Evolutionary conservation across 257 asterid genomes (phyloP), one percentile per base, ranked within the genome.

Genomic region (Salvia rosmarinus): DNA sequence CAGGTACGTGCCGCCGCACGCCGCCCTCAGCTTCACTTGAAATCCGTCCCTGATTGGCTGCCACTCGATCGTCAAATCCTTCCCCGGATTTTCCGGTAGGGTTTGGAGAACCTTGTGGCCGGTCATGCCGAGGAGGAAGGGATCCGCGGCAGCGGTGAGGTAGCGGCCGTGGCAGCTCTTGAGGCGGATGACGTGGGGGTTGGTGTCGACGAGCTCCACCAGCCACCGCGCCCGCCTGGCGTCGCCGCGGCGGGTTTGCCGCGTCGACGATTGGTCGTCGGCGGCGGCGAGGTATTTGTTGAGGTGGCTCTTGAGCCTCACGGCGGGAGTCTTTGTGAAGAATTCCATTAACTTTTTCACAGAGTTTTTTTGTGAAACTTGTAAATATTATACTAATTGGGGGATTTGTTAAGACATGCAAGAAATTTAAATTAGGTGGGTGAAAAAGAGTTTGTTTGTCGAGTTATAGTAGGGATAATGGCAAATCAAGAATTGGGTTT

Each of bases 31-130:
- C 70, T 83, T 88, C 64, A 91, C 92, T 80, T 85, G 96, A 72
- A 95, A 95, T 0, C 96, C 99, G 16, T 95, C 99, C 71, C 90
- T 81, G 1, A 88, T 64, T 6, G 97, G 97, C 77, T 80, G 88
- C 99, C 99, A 95, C 78, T 85, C 89, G 44, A 81, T 78, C 23
- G 73, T 71, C 63, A 42, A 4, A 16, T 89, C 88, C 16, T 76
- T 77, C 3, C 4, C 34, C 5, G 2, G 57, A 3, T 78, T 82
- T 13, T 85, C 87, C 21, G 88, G 85, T 16, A 34, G 10, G 12
- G 89, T 84, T 57, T 85, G 96, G 14, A 77, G 40, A 1, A 88
- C 97, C 4, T 83, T 95, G 20, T 78, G 71, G 10, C 99, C 99
- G 0, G 95, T 89, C 95, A 91, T 85, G 54, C 98, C 99, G 0